Percentiles rank a stretch among this genome's conserved stretches.
These are phyloP conservation scores for Polytolypa hystricis DNA, from an alignment of 2,329 filamentous ascomycete species.

Conservation along the genomic window DNA sequence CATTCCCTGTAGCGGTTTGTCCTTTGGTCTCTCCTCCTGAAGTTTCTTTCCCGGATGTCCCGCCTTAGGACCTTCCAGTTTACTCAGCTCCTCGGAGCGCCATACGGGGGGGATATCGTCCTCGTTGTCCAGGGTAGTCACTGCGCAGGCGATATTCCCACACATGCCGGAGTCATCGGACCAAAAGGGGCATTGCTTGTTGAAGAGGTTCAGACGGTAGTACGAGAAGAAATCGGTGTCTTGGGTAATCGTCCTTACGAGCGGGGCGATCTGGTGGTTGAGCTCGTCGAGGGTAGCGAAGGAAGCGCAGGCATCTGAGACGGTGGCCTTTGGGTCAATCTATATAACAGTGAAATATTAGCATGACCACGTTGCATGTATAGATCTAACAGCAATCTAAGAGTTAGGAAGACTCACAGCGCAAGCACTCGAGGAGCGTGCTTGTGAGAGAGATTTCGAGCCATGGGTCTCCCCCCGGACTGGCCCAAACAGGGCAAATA, in stretches of 20 bases:
- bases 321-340: constrained; percentile 80
- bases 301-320: constrained; percentile 88
- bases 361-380: background rate
- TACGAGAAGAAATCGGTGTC: constrained; percentile 97
- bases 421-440: constrained; percentile 37
- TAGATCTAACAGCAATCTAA: constrained; percentile 13
- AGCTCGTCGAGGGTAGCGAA: constrained; percentile 81
- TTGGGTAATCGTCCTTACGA: constrained; percentile 67
- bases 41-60: constrained; percentile 69
- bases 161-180: constrained; percentile 86
- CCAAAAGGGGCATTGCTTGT: constrained; percentile 95
- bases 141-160: constrained; percentile 91
- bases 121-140: constrained; percentile 90
- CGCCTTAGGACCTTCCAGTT: constrained; percentile 83
- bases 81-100: constrained; percentile 84
- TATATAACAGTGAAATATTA: constrained; percentile 29
- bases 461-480: constrained; percentile 36
- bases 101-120: constrained; percentile 86
- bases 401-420: constrained; percentile 38
- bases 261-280: constrained; percentile 65
- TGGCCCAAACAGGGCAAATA: constrained; percentile 47
- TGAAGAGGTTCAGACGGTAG: constrained; percentile 88
- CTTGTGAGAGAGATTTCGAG: constrained; percentile 20
- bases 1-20: constrained; percentile 67
- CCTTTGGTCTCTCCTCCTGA: constrained; percentile 55